Evolutionary conservation across 331 rosid genomes (phyloP), one percentile per base, ranked within the genome.

Genomic region (Malus hybrid): DNA sequence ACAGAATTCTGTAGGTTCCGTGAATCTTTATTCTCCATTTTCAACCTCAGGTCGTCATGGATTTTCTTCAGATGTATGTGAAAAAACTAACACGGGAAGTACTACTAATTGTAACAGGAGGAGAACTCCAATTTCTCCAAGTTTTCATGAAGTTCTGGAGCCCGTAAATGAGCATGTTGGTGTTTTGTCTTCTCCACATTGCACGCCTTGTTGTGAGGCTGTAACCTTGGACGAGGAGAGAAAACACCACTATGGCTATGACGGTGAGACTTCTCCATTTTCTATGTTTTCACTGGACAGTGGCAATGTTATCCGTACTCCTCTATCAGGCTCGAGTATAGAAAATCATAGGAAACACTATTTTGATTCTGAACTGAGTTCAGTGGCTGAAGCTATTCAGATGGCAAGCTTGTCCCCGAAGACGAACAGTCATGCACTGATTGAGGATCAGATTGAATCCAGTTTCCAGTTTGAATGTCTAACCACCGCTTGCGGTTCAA

Each of bases 391-490:
- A 56, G 81, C 71, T 74, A 84, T 84, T 81, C 74, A 19, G 42
- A 76, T 77, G 81, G 69, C 84, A 69, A 81, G 74, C 70, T 68
- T 87, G 71, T 72, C 83, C 65, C 82, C 83, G 34, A 44, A 65
- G 57, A 63, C 81, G 36, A 57, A 65, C 67, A 63, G 77, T 78
- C 80, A 82, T 53, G 26, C 36, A 34, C 75, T 85, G 50, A 65
- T 74, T 30, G 83, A 68, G 70, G 88, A 84, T 75, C 78, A 87
- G 80, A 78, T 74, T 66, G 92, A 86, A 66, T 87, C 87, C 42
- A 89, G 97, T 80, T 94, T 94, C 82, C 88, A 81, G 19, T 94
- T 94, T 79, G 96, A 90, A 66, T 81, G 86, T 84, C 77, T 83
- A 44, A 48, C 88, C 26, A 66, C 86, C 76, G 82, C 89, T 34